These are phyloP conservation scores for Synchytrium microbalum DNA, from an alignment of 371 early-diverging fungal species.

Conservation along the genomic window DNA sequence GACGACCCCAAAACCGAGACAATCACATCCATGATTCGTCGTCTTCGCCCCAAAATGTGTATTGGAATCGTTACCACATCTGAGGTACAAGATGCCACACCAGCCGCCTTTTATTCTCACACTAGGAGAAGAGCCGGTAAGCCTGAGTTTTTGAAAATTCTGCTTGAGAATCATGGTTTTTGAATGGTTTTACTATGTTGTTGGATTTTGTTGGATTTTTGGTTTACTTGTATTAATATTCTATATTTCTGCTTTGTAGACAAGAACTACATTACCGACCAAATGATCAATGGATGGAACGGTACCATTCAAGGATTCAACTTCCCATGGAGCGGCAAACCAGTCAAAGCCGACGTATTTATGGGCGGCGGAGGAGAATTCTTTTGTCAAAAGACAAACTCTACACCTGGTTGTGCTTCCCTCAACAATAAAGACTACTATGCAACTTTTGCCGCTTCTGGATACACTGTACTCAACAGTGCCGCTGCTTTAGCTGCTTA, in stretches of 20 bases:
- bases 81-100: slow-evolving; percentile 62
- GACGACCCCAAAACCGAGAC: slow-evolving; percentile 31
- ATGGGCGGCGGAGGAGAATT: slow-evolving; percentile 56
- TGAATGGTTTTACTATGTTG: too few species aligned
- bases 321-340: slow-evolving; percentile 5
- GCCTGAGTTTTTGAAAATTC: too few species aligned
- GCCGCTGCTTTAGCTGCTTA: slow-evolving; percentile 44
- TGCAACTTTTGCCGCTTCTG: slow-evolving; percentile 35
- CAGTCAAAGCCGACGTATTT: slow-evolving; percentile 60
- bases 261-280: slow-evolving; percentile 52
- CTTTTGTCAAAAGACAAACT: slow-evolving; percentile 38
- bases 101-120: slow-evolving; percentile 59
- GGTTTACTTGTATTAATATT: too few species aligned
- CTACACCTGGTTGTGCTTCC: slow-evolving; percentile 29
- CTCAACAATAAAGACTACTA: slow-evolving; percentile 54
- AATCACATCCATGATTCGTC: slow-evolving; percentile 60
- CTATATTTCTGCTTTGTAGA: too few species aligned
- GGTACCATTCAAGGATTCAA: slow-evolving; percentile 30
- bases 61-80: slow-evolving; percentile 70
- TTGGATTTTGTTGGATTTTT: too few species aligned
- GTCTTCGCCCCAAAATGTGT: slow-evolving; percentile 51
- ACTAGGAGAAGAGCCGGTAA: slow-evolving; percentile 52
- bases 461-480: slow-evolving; percentile 54
- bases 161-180: too few species aligned
- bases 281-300: slow-evolving; percentile 49